Evolutionary conservation across 305 asterid genomes (phyloP).

Genomic region (Fraxinus sp.): DNA sequence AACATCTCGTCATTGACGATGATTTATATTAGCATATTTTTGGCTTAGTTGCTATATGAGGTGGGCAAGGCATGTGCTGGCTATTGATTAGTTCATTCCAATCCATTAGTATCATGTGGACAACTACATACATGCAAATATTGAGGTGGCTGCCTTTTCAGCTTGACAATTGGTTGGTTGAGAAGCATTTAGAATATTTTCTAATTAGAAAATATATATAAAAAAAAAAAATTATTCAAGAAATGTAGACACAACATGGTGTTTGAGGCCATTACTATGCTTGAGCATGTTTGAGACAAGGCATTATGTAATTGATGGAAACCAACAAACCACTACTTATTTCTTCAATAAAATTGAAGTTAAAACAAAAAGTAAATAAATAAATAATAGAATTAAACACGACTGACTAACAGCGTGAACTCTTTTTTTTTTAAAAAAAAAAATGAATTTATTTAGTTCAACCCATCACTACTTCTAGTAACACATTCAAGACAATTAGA

Average conservation of each 20-base stretch:
- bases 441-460: too few relatives aligned
- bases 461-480: neutral
- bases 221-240: neutral
- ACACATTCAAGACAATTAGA: neutral
- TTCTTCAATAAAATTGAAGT: neutral
- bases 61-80: neutral
- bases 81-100: neutral
- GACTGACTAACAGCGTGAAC: neutral
- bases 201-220: neutral
- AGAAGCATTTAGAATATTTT: neutral
- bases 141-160: constrained; percentile 19
- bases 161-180: constrained; percentile 27
- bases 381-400: neutral
- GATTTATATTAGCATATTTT: too few relatives aligned
- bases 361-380: neutral
- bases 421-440: too few relatives aligned
- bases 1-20: too few relatives aligned
- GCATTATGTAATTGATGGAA: neutral
- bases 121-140: constrained; percentile 7
- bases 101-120: constrained; percentile 20
- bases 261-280: neutral
- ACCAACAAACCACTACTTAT: neutral
- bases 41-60: neutral
- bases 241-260: neutral
- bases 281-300: constrained; percentile 2